Evolutionary conservation across 495 filamentous ascomycete genomes (phyloP), one percentile per base, ranked within the genome.

Genomic region (Cudoniella acicularis): DNA sequence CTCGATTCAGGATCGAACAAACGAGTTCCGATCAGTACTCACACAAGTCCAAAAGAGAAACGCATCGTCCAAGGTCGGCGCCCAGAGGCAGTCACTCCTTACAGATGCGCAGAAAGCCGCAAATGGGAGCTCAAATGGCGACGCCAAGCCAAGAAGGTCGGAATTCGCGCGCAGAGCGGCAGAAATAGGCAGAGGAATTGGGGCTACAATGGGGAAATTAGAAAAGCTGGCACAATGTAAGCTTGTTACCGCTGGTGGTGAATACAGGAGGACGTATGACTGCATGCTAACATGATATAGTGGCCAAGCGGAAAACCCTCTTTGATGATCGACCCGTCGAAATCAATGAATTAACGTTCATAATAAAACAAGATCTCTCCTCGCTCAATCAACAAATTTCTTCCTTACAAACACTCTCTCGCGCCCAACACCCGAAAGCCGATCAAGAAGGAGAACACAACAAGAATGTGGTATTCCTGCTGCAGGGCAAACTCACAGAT

Each of bases 301-400:
- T 98, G 71, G 94, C 94, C 52, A 94, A 93, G 70, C 87, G 96
- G 62, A 96, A 97, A 76, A 95, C 95, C 0, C 83, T 98, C 20
- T 98, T 98, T 69, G 94, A 98, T 71, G 94, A 98, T 75, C 83
- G 89, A 70, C 92, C 94, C 1, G 88, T 96, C 40, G 94, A 98
- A 72, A 97, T 98, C 73, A 91, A 92, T 69, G 91, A 98, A 67
- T 84, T 98, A 72, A 94, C 92, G 10, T 96, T 89, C 66, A 85
- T 96, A 69, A 97, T 98, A 75, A 98, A 98, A 73, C 94, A 98
- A 79, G 95, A 98, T 67, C 83, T 98, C 23, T 89, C 92, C 0
- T 85, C 88, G 10, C 74, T 98, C 56, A 97, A 96, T 71, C 80
- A 87, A 57, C 86, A 93, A 69, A 98, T 98, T 67, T 85, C 87